phyloP scores from a whole-genome alignment of 1,284 basidiomycete species.

The Apiotrichum sp. region DNA sequence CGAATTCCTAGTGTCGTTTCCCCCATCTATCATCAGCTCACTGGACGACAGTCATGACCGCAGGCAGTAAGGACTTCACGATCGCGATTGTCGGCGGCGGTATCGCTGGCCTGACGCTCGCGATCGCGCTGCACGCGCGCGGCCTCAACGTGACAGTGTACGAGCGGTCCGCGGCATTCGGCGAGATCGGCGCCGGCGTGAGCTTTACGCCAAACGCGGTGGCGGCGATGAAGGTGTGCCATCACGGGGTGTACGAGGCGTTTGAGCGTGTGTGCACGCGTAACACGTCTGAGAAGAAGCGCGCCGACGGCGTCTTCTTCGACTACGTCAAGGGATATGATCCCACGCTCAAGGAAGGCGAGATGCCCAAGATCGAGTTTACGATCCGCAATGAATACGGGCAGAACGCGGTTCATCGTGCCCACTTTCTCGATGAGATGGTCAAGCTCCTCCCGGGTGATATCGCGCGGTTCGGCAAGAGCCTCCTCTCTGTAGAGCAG shows the following conservation, averaged over 20 bases:
- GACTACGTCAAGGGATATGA: constrained; percentile 16
- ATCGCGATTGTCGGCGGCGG: constrained; percentile 18
- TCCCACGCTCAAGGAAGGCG: background rate
- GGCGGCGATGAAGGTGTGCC: constrained; percentile 15
- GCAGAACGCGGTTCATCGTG: constrained; percentile 20
- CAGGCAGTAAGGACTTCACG: constrained; percentile 3
- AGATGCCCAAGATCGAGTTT: constrained; percentile 6
- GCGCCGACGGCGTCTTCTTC: constrained; percentile 2
- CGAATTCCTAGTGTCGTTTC: too few species aligned
- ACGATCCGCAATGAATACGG: constrained; percentile 6
- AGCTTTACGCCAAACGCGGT: constrained; percentile 17
- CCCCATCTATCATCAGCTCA: too few species aligned
- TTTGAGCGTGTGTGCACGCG: constrained; percentile 16
- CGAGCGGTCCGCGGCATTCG: constrained; percentile 17
- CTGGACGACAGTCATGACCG: background rate
- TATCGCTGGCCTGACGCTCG: constrained; percentile 13
- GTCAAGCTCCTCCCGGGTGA: constrained; percentile 13
- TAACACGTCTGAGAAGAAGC: constrained; percentile 12
- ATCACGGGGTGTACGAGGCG: constrained; percentile 12
- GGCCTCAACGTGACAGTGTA: constrained; percentile 14
- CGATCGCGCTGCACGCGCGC: constrained; percentile 12
- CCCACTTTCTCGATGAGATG: constrained; percentile 20
- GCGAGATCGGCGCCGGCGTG: constrained; percentile 22
- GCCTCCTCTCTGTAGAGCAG: constrained; percentile 1
- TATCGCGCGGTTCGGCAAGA: constrained; percentile 12